These are phyloP conservation scores for Ramularia collo-cygni DNA, from an alignment of 2,329 filamentous ascomycete genomes.

Conservation along the genomic window DNA sequence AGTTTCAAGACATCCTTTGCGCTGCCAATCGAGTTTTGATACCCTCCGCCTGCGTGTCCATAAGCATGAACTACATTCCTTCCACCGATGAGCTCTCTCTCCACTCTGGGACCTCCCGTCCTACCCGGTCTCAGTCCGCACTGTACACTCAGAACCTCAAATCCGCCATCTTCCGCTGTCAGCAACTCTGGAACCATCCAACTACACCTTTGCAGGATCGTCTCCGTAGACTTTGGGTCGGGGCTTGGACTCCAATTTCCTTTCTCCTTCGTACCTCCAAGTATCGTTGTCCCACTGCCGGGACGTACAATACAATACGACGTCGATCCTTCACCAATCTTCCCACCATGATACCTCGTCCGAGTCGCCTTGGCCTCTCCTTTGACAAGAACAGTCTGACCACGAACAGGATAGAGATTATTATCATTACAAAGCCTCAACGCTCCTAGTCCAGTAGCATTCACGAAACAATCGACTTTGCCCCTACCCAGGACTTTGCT, in stretches of 20 bases:
- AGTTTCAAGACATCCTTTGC: slow-evolving; percentile 23
- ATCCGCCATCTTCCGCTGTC: slow-evolving; percentile 29
- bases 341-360: slow-evolving; percentile 19
- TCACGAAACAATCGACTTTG: slow-evolving; percentile 31
- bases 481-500: slow-evolving; percentile 6
- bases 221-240: slow-evolving; percentile 29
- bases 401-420: slow-evolving; percentile 37
- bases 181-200: slow-evolving; percentile 32
- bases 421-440: slow-evolving; percentile 30
- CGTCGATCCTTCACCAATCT: slow-evolving; percentile 24
- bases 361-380: slow-evolving; percentile 33
- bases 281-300: slow-evolving; percentile 35
- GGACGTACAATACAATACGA: slow-evolving; percentile 40
- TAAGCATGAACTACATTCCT: slow-evolving; percentile 40
- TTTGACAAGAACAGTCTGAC: slow-evolving; percentile 41
- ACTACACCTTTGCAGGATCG: slow-evolving; percentile 33
- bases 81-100: slow-evolving; percentile 31
- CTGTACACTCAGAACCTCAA: slow-evolving; percentile 39
- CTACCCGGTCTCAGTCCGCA: slow-evolving; percentile 41
- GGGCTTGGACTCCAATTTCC: slow-evolving; percentile 30
- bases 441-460: slow-evolving; percentile 39
- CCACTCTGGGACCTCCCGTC: slow-evolving; percentile 38
- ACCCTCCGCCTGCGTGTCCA: slow-evolving; percentile 43
- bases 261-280: slow-evolving; percentile 41
- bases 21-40: slow-evolving; percentile 29